These are phyloP conservation scores for Pseudomassariella vexata DNA, from an alignment of 2,329 filamentous ascomycete genomes.

Conservation along the genomic window DNA sequence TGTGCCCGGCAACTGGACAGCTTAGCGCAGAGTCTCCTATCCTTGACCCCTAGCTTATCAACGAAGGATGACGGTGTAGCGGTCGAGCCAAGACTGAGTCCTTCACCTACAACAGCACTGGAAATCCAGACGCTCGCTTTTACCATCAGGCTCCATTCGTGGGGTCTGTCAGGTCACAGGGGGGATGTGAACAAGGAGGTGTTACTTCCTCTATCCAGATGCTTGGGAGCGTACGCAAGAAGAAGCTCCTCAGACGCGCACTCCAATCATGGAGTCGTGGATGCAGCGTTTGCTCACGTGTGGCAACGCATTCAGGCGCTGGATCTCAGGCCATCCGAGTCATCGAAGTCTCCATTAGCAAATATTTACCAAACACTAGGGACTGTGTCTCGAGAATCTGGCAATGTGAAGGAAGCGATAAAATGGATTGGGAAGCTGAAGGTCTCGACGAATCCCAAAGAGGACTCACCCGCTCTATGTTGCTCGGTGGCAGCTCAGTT, in stretches of 20 bases:
- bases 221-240: slow-evolving; percentile 54
- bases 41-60: slow-evolving; percentile 63
- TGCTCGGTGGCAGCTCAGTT: slow-evolving; percentile 50
- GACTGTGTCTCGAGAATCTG: slow-evolving; percentile 38
- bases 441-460: slow-evolving; percentile 26
- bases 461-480: slow-evolving; percentile 42
- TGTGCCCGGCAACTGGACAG: slow-evolving; percentile 60
- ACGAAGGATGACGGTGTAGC: slow-evolving; percentile 54
- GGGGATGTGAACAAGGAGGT: slow-evolving; percentile 59
- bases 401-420: slow-evolving; percentile 43
- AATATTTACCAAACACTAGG: slow-evolving; percentile 49
- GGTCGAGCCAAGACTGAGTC: slow-evolving; percentile 45
- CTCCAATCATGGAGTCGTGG: slow-evolving; percentile 33
- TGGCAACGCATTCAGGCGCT: slow-evolving; percentile 32
- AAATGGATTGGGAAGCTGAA: slow-evolving; percentile 48
- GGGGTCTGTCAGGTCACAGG: slow-evolving; percentile 55
- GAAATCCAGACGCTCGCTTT: slow-evolving; percentile 61
- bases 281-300: slow-evolving; percentile 27
- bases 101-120: slow-evolving; percentile 52
- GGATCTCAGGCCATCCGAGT: slow-evolving; percentile 24
- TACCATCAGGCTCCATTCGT: slow-evolving; percentile 56
- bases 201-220: slow-evolving; percentile 58
- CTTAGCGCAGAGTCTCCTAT: slow-evolving; percentile 58
- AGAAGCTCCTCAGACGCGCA: slow-evolving; percentile 32
- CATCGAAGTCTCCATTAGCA: slow-evolving; percentile 37